These are phyloP conservation scores for Chlamydomonas incerta DNA, from an alignment of 139 green algal species.

Conservation along the genomic window DNA sequence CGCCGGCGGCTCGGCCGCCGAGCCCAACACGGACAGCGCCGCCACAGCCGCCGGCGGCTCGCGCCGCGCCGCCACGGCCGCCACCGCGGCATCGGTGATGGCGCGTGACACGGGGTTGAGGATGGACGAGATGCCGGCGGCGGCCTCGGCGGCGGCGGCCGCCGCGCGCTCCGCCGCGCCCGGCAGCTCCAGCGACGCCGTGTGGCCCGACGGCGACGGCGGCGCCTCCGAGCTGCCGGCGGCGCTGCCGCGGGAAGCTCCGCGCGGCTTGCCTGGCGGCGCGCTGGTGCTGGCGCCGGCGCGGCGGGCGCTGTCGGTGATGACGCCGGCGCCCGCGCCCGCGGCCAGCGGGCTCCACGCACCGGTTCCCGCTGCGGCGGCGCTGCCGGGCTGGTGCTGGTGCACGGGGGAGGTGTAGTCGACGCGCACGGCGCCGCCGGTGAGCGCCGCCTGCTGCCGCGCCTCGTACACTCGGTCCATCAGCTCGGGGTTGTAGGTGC, in stretches of 20 bases:
- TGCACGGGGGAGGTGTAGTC: constrained; percentile 9
- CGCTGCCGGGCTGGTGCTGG: too few species aligned
- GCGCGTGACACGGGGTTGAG: constrained; percentile 20
- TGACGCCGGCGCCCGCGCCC: neutral
- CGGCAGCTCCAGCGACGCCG: neutral
- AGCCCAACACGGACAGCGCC: neutral
- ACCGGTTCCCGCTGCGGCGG: neutral
- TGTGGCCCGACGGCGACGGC: too few species aligned
- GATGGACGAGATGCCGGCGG: neutral
- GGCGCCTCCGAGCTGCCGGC: too few species aligned
- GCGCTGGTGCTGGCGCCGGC: neutral
- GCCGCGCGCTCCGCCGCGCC: neutral
- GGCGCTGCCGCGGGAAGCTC: neutral
- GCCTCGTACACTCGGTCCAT: constrained; percentile 9
- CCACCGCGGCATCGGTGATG: neutral
- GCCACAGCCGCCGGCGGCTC: constrained; percentile 3
- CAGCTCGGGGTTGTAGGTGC: constrained; percentile 29
- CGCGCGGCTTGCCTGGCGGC: too few species aligned
- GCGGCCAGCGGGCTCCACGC: neutral
- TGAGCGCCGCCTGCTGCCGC: neutral
- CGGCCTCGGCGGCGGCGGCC: neutral
- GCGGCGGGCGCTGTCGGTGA: neutral
- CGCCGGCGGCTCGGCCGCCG: neutral
- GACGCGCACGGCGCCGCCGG: neutral
- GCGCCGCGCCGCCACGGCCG: neutral